Conservation (phyloP, 139 green algal genomes). For the Picochlorum sp. region DNA sequence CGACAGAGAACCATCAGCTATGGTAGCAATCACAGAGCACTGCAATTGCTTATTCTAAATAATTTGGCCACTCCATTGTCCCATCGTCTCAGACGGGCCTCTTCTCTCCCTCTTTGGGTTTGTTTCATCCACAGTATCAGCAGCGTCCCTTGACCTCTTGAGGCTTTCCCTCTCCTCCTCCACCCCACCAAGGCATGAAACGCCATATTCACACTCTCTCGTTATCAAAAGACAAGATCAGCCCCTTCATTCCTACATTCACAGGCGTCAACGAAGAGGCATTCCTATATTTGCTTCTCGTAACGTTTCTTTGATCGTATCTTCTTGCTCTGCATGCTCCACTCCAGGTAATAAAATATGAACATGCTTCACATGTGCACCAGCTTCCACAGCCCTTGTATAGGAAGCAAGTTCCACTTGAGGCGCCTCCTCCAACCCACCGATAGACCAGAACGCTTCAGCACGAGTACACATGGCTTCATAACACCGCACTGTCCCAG, state of each 20-base stretch:
- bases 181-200: constrained; percentile 1
- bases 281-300: neutral
- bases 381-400: neutral
- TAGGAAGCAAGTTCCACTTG: too few relatives aligned
- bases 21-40: neutral
- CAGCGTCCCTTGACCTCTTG: too few relatives aligned
- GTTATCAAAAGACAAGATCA: neutral
- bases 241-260: neutral
- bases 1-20: neutral
- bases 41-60: neutral
- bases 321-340: neutral
- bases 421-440: too few relatives aligned
- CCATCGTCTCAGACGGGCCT: neutral
- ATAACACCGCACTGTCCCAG: too few relatives aligned
- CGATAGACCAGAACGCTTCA: too few relatives aligned
- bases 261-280: neutral
- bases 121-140: too few relatives aligned
- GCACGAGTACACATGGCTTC: too few relatives aligned
- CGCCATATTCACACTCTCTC: neutral
- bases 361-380: neutral
- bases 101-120: neutral
- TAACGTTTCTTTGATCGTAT: neutral
- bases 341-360: neutral
- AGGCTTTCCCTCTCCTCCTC: neutral
- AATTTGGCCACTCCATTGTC: neutral